Evolutionary conservation across 2,329 filamentous ascomycete genomes (phyloP).

Genomic region (Aspergillus fumigatiaffinis): DNA sequence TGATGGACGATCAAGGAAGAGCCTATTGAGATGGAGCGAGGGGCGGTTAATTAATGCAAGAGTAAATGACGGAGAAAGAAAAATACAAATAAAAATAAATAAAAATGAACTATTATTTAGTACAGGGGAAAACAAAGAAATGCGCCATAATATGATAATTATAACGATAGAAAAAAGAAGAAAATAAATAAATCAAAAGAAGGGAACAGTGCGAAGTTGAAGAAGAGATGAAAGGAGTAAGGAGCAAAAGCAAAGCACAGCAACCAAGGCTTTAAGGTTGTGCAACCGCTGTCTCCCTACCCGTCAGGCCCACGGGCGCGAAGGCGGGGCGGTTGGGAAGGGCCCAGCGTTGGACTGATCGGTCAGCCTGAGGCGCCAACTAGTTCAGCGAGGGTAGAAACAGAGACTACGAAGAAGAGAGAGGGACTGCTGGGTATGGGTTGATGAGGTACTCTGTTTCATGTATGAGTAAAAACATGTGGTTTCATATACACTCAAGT

Average conservation of each 20-base stretch:
- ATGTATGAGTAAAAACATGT: not conserved
- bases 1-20: not conserved
- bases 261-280: constrained; percentile 21
- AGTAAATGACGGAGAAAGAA: not conserved
- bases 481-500: not conserved
- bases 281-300: constrained; percentile 20
- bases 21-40: not conserved
- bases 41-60: not conserved
- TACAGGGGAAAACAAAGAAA: not conserved
- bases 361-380: constrained; percentile 2
- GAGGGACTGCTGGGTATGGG: not conserved
- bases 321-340: constrained; percentile 17
- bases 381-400: not conserved
- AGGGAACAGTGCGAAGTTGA: not conserved
- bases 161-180: not conserved
- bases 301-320: constrained; percentile 22
- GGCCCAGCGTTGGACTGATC: not conserved
- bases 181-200: not conserved
- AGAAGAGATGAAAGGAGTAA: not conserved
- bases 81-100: not conserved
- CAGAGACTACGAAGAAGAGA: not conserved
- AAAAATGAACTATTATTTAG: not conserved
- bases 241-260: constrained; percentile 1
- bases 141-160: not conserved
- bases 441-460: not conserved